These are phyloP conservation scores for Aspergillus sp. DNA, from an alignment of 2,329 filamentous ascomycete species.

Conservation along the genomic window DNA sequence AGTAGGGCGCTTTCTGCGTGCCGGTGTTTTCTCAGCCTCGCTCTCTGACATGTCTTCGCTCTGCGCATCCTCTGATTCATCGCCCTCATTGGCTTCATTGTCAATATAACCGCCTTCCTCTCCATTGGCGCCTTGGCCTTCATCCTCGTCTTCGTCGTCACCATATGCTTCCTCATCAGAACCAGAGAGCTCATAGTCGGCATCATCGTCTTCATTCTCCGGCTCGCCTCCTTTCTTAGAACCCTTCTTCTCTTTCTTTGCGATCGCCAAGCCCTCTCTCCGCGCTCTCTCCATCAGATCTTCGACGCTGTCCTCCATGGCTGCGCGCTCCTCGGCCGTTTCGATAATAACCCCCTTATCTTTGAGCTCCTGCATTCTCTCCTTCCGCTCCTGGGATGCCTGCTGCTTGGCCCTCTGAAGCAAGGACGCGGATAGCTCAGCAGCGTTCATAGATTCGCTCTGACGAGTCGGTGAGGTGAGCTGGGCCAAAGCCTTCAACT, in stretches of 20 bases:
- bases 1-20: slow-evolving; percentile 41
- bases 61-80: slow-evolving; percentile 10
- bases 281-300: slow-evolving; percentile 79
- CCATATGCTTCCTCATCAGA: slow-evolving; percentile 36
- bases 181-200: slow-evolving; percentile 38
- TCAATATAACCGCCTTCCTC: slow-evolving; percentile 15
- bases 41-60: slow-evolving; percentile 28
- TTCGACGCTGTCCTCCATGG: slow-evolving; percentile 73
- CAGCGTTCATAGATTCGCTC: slow-evolving; percentile 53
- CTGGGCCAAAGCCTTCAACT: slow-evolving; percentile 65
- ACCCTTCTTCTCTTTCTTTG: slow-evolving; percentile 63
- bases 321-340: slow-evolving; percentile 76
- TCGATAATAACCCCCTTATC: slow-evolving; percentile 73
- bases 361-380: slow-evolving; percentile 65
- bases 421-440: slow-evolving; percentile 60
- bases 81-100: slow-evolving; percentile 9
- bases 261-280: slow-evolving; percentile 68
- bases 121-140: slow-evolving; percentile 14
- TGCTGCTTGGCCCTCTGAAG: slow-evolving; percentile 68
- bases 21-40: slow-evolving; percentile 38
- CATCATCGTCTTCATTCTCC: slow-evolving; percentile 46
- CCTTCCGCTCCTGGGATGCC: slow-evolving; percentile 65
- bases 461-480: slow-evolving; percentile 50
- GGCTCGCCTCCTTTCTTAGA: slow-evolving; percentile 54
- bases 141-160: slow-evolving; percentile 28